Base-by-base conservation (phyloP, 768 basidiomycete genomes). In the Dentipellis fragilis region DNA sequence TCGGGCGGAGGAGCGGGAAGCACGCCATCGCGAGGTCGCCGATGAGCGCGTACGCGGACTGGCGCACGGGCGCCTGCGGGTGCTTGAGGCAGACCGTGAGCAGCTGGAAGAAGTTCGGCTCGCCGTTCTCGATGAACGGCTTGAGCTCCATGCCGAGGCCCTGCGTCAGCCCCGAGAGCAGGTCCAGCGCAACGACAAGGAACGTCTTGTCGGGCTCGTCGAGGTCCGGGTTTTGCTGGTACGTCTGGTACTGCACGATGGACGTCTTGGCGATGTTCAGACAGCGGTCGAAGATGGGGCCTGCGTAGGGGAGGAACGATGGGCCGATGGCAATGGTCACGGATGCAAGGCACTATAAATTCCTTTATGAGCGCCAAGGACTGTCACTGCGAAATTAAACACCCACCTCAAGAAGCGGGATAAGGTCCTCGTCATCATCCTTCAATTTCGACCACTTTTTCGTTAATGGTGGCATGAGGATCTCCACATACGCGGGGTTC, bases 11-110 rank as follows among this genome's bases (percentile, higher is more conserved):
- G 19, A 96, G 72, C 9, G 75, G 69, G 73, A 97, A 97, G 73
- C 93, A 95, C 46, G 89, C 87, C 82, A 99, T 97, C 2, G 96
- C 95, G 71, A 97, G 80, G 69, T 99, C 96, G 22, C 96, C 96
- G 35, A 99, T 89, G 10, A 99, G 83, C n/a, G 96, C 96, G 68
- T 97, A 96, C 14, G 93, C 93, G 1, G 92, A 94, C 70, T 98
- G 96, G 54, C 95, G 80, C 8, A 99, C 93, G 1, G 93, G 85
- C 10, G 95, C 89, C 68, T 97, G 93, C 21, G 93, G 93, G 71
- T 98, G 93, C 73, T 93, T 93, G 49, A 99, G 73, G 70, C 95
- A 97, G 50, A 90, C 76, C 1, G 88, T 87, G 52, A 99, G 79
- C 57, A 98, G 71, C 54, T 80, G 74, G 49, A 99, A 77, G 38